Evolutionary conservation across 176 grass and related monocot genomes (phyloP).

Genomic region (Chloris gayana): DNA sequence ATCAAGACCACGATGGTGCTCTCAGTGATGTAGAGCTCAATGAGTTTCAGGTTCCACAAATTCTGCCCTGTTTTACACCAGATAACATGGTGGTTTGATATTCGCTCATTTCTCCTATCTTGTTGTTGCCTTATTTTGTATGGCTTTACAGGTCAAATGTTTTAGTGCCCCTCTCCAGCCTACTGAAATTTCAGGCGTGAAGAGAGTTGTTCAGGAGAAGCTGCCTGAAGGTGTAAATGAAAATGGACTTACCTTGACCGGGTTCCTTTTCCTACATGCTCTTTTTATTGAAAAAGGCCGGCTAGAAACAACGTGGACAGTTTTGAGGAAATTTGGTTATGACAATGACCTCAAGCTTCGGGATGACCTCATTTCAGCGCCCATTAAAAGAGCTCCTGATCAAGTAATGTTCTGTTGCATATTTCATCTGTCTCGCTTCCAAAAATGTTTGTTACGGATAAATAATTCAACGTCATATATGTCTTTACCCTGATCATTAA

Average conservation of each 20-base stretch:
- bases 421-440: slow-evolving; percentile 18
- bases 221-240: slow-evolving; percentile 93
- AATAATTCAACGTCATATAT: neutral
- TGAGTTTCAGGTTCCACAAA: slow-evolving; percentile 79
- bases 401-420: slow-evolving; percentile 61
- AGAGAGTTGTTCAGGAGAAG: slow-evolving; percentile 98
- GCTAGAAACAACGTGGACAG: slow-evolving; percentile 96
- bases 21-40: slow-evolving; percentile 93
- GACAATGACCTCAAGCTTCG: slow-evolving; percentile 95
- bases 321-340: slow-evolving; percentile 96
- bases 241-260: slow-evolving; percentile 83
- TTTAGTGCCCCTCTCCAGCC: slow-evolving; percentile 92
- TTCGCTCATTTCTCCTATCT: slow-evolving; percentile 18
- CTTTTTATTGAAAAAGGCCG: slow-evolving; percentile 99
- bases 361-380: slow-evolving; percentile 79
- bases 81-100: neutral
- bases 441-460: slow-evolving; percentile 1
- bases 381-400: slow-evolving; percentile 86
- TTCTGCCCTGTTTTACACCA: neutral
- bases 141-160: slow-evolving; percentile 71
- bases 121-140: slow-evolving; percentile 4
- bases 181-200: slow-evolving; percentile 88
- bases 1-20: slow-evolving; percentile 88
- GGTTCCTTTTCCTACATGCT: slow-evolving; percentile 94
- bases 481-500: neutral